Base-by-base conservation (phyloP, 2,329 filamentous ascomycete species). In the Alternaria sp. region DNA sequence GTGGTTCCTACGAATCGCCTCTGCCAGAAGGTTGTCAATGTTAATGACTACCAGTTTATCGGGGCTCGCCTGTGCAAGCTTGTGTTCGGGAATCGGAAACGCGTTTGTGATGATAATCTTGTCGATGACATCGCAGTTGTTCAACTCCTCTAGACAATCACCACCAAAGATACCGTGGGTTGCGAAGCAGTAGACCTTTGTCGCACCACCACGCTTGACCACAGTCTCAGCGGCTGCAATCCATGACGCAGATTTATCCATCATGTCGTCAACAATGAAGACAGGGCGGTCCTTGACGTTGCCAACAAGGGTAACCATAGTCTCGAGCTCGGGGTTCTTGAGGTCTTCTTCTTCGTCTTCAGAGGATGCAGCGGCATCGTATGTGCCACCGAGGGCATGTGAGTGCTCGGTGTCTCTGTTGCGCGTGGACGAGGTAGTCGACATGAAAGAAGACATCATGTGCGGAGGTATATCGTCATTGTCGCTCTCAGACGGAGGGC, bases 251-350 rank as follows among this genome's bases (percentile, higher is more conserved):
- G 93, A 89, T 82, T 97, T 97, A 81, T 99, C 95, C 74, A 99
- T 97, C 91, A 99, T 98, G 78, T 99, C 95, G 77, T 99, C 95
- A 51, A 99, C 91, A 62, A 99, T 93, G 76, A 99, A 91, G 54
- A 98, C 95, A 0, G 92, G 90, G 59, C 92, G 88, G 75, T 92
- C 89, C 74, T 89, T 91, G 61, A 99, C 95, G 72, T 98, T 92
- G 62, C 95, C 95, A 14, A 99, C 95, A n/a, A 99, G 85, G 0
- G 95, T 99, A 71, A 99, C 96, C 83, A 94, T 97, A 74, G 94
- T 93, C 81, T 99, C 95, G 22, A 94, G 84, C 62, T 90, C 89
- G 11, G 90, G 88, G 68, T 94, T 89, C 70, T 90, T 87, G 53
- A 94, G 87, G n/a, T 89, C 89, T 68, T 96, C 93, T 72, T 99